Conservation (phyloP, 2,329 filamentous ascomycete species). For the Neophaeococcomyces aloes region DNA sequence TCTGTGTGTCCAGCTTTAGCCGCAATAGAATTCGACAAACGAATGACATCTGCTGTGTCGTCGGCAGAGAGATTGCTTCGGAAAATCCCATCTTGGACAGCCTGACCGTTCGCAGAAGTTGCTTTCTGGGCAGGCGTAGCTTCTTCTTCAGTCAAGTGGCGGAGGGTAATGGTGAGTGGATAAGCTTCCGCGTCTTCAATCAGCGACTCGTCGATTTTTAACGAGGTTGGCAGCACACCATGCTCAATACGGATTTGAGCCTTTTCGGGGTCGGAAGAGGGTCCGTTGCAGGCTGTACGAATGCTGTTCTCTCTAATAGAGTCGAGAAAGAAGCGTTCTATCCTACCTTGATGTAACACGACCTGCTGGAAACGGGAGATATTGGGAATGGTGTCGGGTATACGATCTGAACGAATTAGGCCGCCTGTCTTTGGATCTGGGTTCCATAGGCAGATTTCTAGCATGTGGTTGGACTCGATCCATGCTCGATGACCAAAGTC, state of each 20-base stretch:
- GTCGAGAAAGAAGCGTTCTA: constrained; percentile 58
- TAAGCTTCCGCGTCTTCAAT: constrained; percentile 42
- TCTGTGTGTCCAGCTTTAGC: constrained; percentile 38
- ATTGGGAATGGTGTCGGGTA: constrained; percentile 52
- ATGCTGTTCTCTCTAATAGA: constrained; percentile 44
- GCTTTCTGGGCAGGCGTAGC: constrained; percentile 40
- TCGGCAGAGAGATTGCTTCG: constrained; percentile 48
- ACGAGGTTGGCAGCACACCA: constrained; percentile 46
- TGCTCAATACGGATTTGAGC: constrained; percentile 47
- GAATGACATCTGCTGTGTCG: constrained; percentile 46
- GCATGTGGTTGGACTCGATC: constrained; percentile 58
- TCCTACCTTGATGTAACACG: constrained; percentile 60
- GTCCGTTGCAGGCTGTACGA: background rate
- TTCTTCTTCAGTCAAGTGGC: constrained; percentile 49
- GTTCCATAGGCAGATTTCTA: constrained; percentile 55
- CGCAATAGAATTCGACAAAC: constrained; percentile 32
- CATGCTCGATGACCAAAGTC: constrained; percentile 54
- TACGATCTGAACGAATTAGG: constrained; percentile 49
- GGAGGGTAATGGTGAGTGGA: constrained; percentile 50
- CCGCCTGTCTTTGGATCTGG: constrained; percentile 46
- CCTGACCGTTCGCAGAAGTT: constrained; percentile 24
- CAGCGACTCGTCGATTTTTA: constrained; percentile 44
- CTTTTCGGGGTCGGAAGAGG: background rate
- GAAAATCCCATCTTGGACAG: constrained; percentile 44
- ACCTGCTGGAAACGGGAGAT: constrained; percentile 55